Percentiles rank a stretch among this genome's conserved stretches.
These are phyloP conservation scores for Petasospora fabianii DNA, from an alignment of 1,139 yeast genomes.

Conservation along the genomic window DNA sequence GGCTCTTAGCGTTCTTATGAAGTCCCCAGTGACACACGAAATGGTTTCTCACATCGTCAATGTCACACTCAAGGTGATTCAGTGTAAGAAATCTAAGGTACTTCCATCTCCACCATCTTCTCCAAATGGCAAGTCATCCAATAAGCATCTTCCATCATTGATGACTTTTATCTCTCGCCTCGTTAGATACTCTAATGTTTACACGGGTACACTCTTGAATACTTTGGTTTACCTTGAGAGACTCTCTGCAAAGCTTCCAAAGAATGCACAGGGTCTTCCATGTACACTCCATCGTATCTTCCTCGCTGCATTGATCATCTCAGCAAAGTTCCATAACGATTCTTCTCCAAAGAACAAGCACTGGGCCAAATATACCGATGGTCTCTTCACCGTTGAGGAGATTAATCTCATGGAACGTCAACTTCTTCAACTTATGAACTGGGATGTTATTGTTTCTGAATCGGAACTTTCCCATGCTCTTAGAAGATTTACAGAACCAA, in stretches of 20 bases:
- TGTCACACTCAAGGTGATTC: slow-evolving; percentile 58
- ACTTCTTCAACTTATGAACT: slow-evolving; percentile 59
- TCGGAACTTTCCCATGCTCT: slow-evolving; percentile 49
- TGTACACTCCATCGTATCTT: slow-evolving; percentile 77
- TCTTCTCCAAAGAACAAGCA: slow-evolving; percentile 72
- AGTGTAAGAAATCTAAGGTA: slow-evolving; percentile 41
- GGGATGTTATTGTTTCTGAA: slow-evolving; percentile 61
- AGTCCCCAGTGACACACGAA: slow-evolving; percentile 59
- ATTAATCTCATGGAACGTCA: slow-evolving; percentile 81
- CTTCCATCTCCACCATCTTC: slow-evolving; percentile 37
- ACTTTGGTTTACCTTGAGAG: slow-evolving; percentile 65
- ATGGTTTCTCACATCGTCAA: slow-evolving; percentile 65
- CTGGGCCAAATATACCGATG: slow-evolving; percentile 78
- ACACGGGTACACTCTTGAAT: slow-evolving; percentile 73
- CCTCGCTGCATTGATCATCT: slow-evolving; percentile 65
- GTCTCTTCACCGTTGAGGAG: slow-evolving; percentile 61
- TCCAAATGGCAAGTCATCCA: slow-evolving; percentile 23
- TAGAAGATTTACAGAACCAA: slow-evolving; percentile 56
- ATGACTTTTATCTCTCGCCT: slow-evolving; percentile 70
- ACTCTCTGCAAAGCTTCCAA: slow-evolving; percentile 56
- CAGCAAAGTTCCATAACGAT: slow-evolving; percentile 74
- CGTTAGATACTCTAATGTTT: slow-evolving; percentile 69
- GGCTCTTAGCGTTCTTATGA: slow-evolving; percentile 52
- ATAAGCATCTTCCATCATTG: slow-evolving; percentile 50
- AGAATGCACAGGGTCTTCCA: slow-evolving; percentile 69